Evolutionary conservation across 129 eudicot genomes (phyloP), one percentile per base, ranked within the genome.

Genomic region (Chrysanthemum makinoi): DNA sequence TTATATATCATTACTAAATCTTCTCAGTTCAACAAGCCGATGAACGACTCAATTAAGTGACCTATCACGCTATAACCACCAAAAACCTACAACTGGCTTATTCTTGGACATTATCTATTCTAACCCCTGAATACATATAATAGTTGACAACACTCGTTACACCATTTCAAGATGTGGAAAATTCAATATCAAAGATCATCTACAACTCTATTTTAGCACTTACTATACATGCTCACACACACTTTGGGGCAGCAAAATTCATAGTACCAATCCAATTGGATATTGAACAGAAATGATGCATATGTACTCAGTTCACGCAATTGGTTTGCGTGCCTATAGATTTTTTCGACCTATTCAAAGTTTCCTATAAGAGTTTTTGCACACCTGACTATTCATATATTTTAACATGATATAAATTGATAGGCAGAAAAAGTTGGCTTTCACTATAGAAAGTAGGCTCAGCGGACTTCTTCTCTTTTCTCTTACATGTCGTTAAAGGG

Each of bases 31-130:
- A 61, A 48, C 20, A 61, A 48, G 56, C 47, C 12, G 17, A 2
- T 72, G 3, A 49, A 16, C 22, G 16, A 17, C 15, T 49, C 58
- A 59, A 22, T 56, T 44, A 50, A 20, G n/a, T 59, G 72, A 48
- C 12, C 22, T 67, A 24, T 6, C 26, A 22, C n/a, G 6, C 5
- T 69, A 49, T 24, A 60, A 16, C 47, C 3, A 2, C 17, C 46
- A 61, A 61, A 28, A 61, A 39, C 20, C 66, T 14, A 28, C 1
- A 61, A 14, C 13, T 10, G 4, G 14, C 3, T 58, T 44, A 15
- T 71, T 71, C 10, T 43, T 33, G 47, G 67, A 24, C n/a, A 44
- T 1, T 44, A 52, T 71, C 67, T 44, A 55, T 71, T 71, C 57
- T 46, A 72, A 46, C 58, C 46, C n/a, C 14, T 44, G 5, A 72